Evolutionary conservation across 371 early-diverging fungal species (phyloP).

Genomic region (Batrachochytrium dendrobatidis): DNA sequence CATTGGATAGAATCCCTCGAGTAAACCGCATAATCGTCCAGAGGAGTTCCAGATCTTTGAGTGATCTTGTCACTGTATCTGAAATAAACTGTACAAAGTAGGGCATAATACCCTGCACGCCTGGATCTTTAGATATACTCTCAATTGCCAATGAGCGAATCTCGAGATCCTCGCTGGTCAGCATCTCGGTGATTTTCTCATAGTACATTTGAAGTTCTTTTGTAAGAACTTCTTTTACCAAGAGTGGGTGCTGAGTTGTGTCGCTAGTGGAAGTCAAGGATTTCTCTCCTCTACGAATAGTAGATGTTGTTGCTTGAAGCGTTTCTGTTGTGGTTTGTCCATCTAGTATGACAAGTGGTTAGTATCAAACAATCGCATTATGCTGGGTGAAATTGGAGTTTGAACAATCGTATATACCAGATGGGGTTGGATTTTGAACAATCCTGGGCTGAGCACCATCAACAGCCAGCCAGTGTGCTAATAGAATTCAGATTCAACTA

Average conservation of each 20-base stretch:
- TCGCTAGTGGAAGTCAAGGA: neutral
- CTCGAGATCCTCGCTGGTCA: conserved; percentile 62
- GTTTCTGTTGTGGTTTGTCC: conserved; percentile 1
- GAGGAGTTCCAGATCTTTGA: conserved; percentile 60
- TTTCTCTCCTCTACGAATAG: neutral
- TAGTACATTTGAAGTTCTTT: conserved; percentile 96
- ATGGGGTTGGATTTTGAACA: conserved; percentile 94
- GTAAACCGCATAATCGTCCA: conserved; percentile 77
- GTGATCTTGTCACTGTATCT: conserved; percentile 68
- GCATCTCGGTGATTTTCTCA: conserved; percentile 86
- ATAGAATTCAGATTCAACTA: conserved; percentile 16
- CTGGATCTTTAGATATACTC: conserved; percentile 81
- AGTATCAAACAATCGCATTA: neutral
- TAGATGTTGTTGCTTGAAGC: neutral
- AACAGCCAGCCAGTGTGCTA: conserved; percentile 97
- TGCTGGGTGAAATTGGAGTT: neutral
- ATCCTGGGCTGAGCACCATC: conserved; percentile 99
- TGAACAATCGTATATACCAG: conserved; percentile 39
- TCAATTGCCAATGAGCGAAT: conserved; percentile 74
- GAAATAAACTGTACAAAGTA: conserved; percentile 96
- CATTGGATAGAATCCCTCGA: conserved; percentile 79
- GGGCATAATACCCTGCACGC: conserved; percentile 95
- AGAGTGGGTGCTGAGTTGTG: conserved; percentile 42
- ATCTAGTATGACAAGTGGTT: neutral
- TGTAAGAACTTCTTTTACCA: conserved; percentile 89